These are phyloP conservation scores for Sarocladium kiliense DNA, from an alignment of 2,329 filamentous ascomycete species.

Conservation along the genomic window DNA sequence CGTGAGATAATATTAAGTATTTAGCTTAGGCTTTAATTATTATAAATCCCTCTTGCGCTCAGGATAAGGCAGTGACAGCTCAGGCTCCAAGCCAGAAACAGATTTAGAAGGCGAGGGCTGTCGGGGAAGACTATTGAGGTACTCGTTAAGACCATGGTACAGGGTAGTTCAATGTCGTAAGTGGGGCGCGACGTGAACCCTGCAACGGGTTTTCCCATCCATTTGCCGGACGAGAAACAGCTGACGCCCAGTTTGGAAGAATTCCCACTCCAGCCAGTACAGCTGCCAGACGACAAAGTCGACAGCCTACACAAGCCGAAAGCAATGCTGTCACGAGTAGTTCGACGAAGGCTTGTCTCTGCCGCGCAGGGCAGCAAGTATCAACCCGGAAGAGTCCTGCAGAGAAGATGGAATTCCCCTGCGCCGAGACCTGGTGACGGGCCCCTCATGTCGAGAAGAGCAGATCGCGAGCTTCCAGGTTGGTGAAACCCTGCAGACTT, in stretches of 20 bases:
- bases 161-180: too few species aligned
- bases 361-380: neutral
- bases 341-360: constrained; percentile 10
- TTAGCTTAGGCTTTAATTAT: too few species aligned
- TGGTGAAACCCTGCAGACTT: neutral
- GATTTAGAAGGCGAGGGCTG: too few species aligned
- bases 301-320: neutral
- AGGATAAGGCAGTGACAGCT: too few species aligned
- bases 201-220: neutral
- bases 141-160: too few species aligned
- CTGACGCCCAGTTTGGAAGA: neutral
- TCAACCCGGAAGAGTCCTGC: constrained; percentile 15
- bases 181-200: neutral
- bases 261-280: neutral
- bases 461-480: constrained; percentile 64
- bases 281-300: neutral
- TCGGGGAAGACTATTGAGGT: too few species aligned
- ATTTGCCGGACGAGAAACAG: neutral
- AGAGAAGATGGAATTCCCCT: constrained; percentile 45
- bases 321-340: constrained; percentile 19
- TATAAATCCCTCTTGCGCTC: too few species aligned
- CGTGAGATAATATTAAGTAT: too few species aligned
- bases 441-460: constrained; percentile 58
- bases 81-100: neutral
- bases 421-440: constrained; percentile 56